phyloP scores from a whole-genome alignment of 2,329 filamentous ascomycete genomes.

The Tolypocladium tundrense region DNA sequence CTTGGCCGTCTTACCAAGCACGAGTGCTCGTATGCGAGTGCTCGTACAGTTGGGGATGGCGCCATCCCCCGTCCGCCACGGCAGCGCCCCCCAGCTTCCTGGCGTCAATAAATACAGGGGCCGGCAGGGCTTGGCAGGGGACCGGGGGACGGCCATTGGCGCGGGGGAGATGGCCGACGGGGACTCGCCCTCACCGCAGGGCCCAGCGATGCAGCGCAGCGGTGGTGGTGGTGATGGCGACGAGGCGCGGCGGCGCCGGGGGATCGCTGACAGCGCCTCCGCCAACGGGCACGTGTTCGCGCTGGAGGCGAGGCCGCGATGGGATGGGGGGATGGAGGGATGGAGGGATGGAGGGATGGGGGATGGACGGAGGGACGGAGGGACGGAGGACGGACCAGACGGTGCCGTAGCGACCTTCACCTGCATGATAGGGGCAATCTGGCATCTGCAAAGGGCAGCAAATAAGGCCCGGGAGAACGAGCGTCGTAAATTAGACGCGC shows the following conservation, averaged over 20 bases:
- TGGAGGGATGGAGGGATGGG: too few species aligned
- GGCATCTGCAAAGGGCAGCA: neutral
- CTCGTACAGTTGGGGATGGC: neutral
- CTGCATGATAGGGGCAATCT: neutral
- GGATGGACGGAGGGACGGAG: too few species aligned
- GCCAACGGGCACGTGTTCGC: too few species aligned
- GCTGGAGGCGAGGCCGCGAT: too few species aligned
- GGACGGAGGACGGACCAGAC: too few species aligned
- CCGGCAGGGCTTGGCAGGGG: conserved; percentile 3
- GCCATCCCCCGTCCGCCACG: neutral
- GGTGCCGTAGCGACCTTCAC: too few species aligned
- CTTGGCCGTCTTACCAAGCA: neutral
- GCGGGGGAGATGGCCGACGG: neutral
- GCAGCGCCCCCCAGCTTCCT: neutral
- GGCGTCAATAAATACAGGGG: neutral
- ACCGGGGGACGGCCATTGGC: neutral
- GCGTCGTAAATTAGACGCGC: neutral
- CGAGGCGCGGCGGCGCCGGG: neutral
- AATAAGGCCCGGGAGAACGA: neutral
- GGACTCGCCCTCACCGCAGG: neutral
- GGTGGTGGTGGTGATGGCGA: neutral
- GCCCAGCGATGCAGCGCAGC: neutral
- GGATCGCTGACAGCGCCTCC: too few species aligned
- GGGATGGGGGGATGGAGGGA: too few species aligned
- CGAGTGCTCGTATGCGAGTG: too few species aligned